phyloP scores from a whole-genome alignment of 805 yeast genomes.

The Kluyveromyces wickerhamii region DNA sequence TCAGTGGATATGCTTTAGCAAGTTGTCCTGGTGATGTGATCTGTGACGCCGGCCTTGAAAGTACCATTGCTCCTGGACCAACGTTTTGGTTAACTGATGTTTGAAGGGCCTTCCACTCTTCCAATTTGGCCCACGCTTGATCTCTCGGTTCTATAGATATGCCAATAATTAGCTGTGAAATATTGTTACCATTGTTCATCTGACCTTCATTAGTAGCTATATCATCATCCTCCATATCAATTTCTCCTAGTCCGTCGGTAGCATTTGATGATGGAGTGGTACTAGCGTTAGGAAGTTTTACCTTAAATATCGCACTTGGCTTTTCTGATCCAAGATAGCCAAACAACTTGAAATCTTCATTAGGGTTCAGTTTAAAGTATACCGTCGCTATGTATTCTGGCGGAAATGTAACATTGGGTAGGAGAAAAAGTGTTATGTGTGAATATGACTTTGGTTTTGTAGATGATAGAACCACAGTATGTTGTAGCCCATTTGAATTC shows the following conservation, averaged over 20 bases:
- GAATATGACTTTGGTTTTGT: slow-evolving; percentile 37
- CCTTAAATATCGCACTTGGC: slow-evolving; percentile 87
- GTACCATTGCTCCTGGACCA: slow-evolving; percentile 24
- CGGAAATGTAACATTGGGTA: slow-evolving; percentile 75
- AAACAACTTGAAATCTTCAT: slow-evolving; percentile 50
- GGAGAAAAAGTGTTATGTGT: slow-evolving; percentile 73
- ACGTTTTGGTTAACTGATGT: slow-evolving; percentile 9
- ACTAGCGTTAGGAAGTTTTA: slow-evolving; percentile 36
- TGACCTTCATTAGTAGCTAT: slow-evolving; percentile 31
- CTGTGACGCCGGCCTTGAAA: slow-evolving; percentile 20
- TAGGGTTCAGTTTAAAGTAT: slow-evolving; percentile 71
- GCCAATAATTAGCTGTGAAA: slow-evolving; percentile 50
- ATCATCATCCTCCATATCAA: slow-evolving; percentile 48
- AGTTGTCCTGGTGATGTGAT: slow-evolving; percentile 25
- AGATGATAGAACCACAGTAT: slow-evolving; percentile 29
- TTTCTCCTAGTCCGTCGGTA: slow-evolving; percentile 43
- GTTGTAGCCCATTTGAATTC: slow-evolving; percentile 31
- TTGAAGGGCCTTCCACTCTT: slow-evolving; percentile 32
- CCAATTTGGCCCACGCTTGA: slow-evolving; percentile 55
- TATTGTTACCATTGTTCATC: slow-evolving; percentile 25
- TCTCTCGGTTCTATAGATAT: slow-evolving; percentile 80
- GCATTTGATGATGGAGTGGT: slow-evolving; percentile 6
- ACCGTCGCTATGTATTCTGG: slow-evolving; percentile 72
- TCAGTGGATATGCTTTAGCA: slow-evolving; percentile 32
- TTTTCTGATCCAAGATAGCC: slow-evolving; percentile 58